Evolutionary conservation across 192 early-diverging fungal genomes (phyloP).

Genomic region (Coemansia sp.): DNA sequence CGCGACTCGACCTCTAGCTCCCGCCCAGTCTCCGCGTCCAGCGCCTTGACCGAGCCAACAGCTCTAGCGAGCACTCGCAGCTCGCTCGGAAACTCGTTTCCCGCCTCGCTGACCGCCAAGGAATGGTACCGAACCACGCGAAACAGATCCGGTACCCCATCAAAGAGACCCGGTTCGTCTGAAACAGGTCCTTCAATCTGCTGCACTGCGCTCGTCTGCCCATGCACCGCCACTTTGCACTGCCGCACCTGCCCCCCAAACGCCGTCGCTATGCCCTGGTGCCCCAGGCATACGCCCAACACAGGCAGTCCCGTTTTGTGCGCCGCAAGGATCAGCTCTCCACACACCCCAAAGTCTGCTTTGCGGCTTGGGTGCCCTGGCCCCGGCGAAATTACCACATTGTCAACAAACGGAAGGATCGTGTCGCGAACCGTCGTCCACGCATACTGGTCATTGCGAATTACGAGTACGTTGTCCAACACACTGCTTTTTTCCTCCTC

Average conservation of each 20-base stretch:
- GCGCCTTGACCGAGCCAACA: constrained; percentile 8
- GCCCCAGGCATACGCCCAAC: constrained; percentile 91
- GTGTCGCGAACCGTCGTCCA: constrained; percentile 60
- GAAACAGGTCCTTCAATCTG: too few relatives aligned
- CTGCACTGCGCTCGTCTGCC: constrained; percentile 63
- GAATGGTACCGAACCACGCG: constrained; percentile 89
- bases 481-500: too few relatives aligned
- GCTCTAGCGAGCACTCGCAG: constrained; percentile 34
- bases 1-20: neutral
- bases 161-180: constrained; percentile 1
- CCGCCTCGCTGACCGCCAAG: constrained; percentile 59
- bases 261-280: constrained; percentile 77
- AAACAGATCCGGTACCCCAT: constrained; percentile 60
- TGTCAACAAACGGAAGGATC: constrained; percentile 82
- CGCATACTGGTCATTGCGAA: constrained; percentile 87
- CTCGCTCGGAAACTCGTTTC: constrained; percentile 21
- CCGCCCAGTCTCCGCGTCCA: neutral
- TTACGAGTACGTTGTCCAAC: constrained; percentile 63
- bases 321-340: constrained; percentile 8
- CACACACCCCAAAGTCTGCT: constrained; percentile 51
- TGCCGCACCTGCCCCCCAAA: constrained; percentile 67
- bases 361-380: constrained; percentile 76
- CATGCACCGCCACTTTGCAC: constrained; percentile 76
- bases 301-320: constrained; percentile 61
- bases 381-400: constrained; percentile 89